phyloP scores from a whole-genome alignment of 2,329 filamentous ascomycete species.

The Cercospora janseana region DNA sequence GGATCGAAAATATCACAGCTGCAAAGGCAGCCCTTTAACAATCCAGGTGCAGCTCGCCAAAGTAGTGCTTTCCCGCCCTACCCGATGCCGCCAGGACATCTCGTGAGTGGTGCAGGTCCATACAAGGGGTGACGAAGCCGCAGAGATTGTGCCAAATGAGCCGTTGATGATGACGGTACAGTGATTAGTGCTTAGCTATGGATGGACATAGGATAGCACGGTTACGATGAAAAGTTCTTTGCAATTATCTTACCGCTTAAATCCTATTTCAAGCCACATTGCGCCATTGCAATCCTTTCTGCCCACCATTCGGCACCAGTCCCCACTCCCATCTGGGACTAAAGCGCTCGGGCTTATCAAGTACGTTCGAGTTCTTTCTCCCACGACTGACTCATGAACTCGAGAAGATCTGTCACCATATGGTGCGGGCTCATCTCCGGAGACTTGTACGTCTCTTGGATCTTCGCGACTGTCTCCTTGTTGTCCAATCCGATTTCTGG shows the following conservation, averaged over 20 bases:
- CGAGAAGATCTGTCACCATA: slow-evolving; percentile 35
- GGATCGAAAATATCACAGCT: slow-evolving; percentile 21
- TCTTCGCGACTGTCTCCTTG: slow-evolving; percentile 30
- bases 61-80: slow-evolving; percentile 6
- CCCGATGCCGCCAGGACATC: slow-evolving; percentile 6
- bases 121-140: slow-evolving; percentile 8
- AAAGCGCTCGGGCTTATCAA: slow-evolving; percentile 25
- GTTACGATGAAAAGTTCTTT: slow-evolving; percentile 4
- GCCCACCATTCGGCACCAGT: slow-evolving; percentile 24
- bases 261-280: background rate
- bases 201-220: background rate
- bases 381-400: slow-evolving; percentile 34
- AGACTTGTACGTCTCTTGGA: slow-evolving; percentile 33
- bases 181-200: slow-evolving; percentile 1
- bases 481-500: slow-evolving; percentile 39
- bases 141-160: too few relatives aligned
- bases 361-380: slow-evolving; percentile 28
- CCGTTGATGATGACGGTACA: background rate
- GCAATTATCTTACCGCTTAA: background rate
- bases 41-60: slow-evolving; percentile 24
- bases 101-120: background rate
- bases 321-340: slow-evolving; percentile 19
- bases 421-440: slow-evolving; percentile 32
- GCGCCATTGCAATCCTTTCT: slow-evolving; percentile 14
- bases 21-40: slow-evolving; percentile 25